A percentile compares a stretch with the other conserved stretches of the same genome.
Evolutionary conservation across 768 basidiomycete genomes (phyloP).

Genomic region (Lactarius akahatsu): DNA sequence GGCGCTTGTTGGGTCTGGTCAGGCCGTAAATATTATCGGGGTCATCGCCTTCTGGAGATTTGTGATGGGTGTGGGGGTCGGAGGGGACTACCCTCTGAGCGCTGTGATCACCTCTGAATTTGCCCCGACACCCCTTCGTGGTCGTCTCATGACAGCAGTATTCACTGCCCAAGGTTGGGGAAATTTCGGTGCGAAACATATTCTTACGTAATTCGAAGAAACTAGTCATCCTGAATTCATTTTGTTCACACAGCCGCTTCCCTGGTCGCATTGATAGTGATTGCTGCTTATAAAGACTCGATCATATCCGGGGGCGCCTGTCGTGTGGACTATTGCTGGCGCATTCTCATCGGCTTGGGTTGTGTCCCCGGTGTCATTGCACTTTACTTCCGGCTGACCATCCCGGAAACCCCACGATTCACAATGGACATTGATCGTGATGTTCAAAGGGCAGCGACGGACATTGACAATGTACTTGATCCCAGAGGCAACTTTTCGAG

Average conservation of each 20-base stretch:
- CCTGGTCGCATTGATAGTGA: conserved; percentile 62
- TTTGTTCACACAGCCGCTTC: conserved; percentile 48
- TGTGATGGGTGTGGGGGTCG: conserved; percentile 80
- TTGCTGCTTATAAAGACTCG: conserved; percentile 62
- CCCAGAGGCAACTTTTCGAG: conserved; percentile 34
- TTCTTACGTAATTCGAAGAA: neutral
- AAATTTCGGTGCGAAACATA: conserved; percentile 58
- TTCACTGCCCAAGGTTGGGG: conserved; percentile 92
- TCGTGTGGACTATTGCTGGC: conserved; percentile 78
- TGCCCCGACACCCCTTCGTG: conserved; percentile 70
- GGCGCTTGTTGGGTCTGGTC: conserved; percentile 68
- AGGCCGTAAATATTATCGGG: conserved; percentile 69
- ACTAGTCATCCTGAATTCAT: neutral
- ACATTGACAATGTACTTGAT: conserved; percentile 67
- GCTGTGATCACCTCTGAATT: conserved; percentile 91
- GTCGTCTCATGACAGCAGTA: conserved; percentile 85
- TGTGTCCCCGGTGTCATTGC: conserved; percentile 78
- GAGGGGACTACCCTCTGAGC: conserved; percentile 83
- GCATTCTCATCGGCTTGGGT: conserved; percentile 84
- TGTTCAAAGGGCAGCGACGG: conserved; percentile 65
- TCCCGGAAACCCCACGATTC: conserved; percentile 87
- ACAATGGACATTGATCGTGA: conserved; percentile 93
- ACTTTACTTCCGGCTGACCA: conserved; percentile 89
- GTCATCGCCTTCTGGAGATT: conserved; percentile 83
- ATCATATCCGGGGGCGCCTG: conserved; percentile 47